Conservation (phyloP, 441 rosid species). For the Pelargonium myrrhifolium region DNA sequence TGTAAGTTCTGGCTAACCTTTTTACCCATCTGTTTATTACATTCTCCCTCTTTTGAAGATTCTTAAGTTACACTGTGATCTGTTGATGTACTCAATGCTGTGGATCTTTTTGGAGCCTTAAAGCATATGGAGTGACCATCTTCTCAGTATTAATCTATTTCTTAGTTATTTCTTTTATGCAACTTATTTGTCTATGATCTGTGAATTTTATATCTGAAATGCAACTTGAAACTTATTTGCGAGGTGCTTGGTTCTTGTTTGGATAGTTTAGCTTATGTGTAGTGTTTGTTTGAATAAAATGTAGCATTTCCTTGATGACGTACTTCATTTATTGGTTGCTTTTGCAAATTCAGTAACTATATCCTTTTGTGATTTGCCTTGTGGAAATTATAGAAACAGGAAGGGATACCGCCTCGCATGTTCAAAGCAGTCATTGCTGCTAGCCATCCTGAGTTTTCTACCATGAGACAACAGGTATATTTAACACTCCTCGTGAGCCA, state of each 20-base stretch:
- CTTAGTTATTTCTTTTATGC: neutral
- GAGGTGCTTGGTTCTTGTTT: neutral
- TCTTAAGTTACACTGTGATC: neutral
- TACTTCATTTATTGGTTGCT: neutral
- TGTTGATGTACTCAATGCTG: neutral
- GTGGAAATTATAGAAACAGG: constrained; percentile 56
- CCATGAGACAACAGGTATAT: constrained; percentile 94
- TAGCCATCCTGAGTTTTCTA: constrained; percentile 85
- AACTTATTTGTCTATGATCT: neutral
- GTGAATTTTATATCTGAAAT: neutral
- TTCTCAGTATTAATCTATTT: neutral
- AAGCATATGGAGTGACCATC: neutral
- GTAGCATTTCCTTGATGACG: neutral
- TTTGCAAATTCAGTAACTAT: neutral
- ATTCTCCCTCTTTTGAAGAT: constrained; percentile 1
- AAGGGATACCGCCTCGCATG: constrained; percentile 95
- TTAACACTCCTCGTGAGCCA: neutral
- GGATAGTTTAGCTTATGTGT: neutral
- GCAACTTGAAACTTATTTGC: neutral
- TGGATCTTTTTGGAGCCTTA: neutral
- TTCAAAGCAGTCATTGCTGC: constrained; percentile 90
- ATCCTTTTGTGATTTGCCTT: constrained; percentile 4
- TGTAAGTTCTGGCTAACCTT: constrained; percentile 39
- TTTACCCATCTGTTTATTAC: constrained; percentile 8
- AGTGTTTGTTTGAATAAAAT: neutral